phyloP scores from a whole-genome alignment of 2,329 filamentous ascomycete genomes.

The Talaromyces sp. region DNA sequence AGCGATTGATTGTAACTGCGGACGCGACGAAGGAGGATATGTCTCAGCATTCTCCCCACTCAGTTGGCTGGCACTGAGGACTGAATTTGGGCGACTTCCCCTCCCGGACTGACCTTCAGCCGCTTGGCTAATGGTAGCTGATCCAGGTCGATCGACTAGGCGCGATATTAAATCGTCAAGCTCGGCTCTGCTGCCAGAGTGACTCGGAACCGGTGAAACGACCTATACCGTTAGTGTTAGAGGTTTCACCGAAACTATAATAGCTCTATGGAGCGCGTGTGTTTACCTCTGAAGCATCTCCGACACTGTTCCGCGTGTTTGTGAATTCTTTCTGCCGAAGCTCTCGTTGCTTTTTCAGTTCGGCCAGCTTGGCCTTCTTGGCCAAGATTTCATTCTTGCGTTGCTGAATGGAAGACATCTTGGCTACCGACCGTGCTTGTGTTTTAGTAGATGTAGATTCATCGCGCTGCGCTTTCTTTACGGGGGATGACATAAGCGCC shows the following conservation, averaged over 20 bases:
- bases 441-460: constrained; percentile 13
- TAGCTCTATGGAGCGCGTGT: constrained; percentile 11
- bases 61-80: constrained; percentile 77
- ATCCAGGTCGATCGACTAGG: constrained; percentile 75
- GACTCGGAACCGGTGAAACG: constrained; percentile 69
- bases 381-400: constrained; percentile 94
- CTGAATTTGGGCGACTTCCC: constrained; percentile 80
- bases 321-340: constrained; percentile 76
- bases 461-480: constrained; percentile 30
- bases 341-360: constrained; percentile 91
- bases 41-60: constrained; percentile 66
- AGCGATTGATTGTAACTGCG: constrained; percentile 50
- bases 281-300: constrained; percentile 70
- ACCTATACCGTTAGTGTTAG: constrained; percentile 51
- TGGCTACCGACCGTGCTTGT: constrained; percentile 13
- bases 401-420: constrained; percentile 58
- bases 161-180: constrained; percentile 85
- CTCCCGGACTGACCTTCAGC: constrained; percentile 49
- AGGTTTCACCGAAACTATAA: constrained; percentile 1
- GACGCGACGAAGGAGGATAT: constrained; percentile 43
- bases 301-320: constrained; percentile 68
- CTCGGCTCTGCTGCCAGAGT: constrained; percentile 66
- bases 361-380: constrained; percentile 95
- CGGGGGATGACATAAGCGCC: constrained; percentile 44
- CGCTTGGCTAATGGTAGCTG: constrained; percentile 62